Evolutionary conservation across 2,329 filamentous ascomycete species (phyloP).

Genomic region (Neonectria sp.): DNA sequence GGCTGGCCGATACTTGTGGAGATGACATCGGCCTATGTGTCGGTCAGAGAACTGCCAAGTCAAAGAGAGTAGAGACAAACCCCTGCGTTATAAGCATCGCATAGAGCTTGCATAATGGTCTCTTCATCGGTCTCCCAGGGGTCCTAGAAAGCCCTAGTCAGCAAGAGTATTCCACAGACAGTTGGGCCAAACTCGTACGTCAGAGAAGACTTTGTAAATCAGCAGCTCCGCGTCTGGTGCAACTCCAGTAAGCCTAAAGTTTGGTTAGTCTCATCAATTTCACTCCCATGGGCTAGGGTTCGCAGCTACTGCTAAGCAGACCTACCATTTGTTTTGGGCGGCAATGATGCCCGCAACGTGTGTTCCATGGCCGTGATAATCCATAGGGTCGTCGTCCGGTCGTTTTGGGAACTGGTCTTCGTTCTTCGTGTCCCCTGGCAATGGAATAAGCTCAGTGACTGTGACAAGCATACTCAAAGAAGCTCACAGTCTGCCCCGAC

Average conservation of each 20-base stretch:
- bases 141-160: constrained; percentile 32
- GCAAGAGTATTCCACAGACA: neutral
- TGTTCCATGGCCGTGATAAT: constrained; percentile 55
- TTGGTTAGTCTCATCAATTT: constrained; percentile 1
- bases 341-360: constrained; percentile 65
- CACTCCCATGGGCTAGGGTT: neutral
- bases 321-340: constrained; percentile 57
- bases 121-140: constrained; percentile 52
- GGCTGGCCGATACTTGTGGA: constrained; percentile 57
- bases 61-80: constrained; percentile 36
- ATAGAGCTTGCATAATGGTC: constrained; percentile 54
- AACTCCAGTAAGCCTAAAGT: constrained; percentile 58
- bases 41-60: neutral
- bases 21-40: constrained; percentile 59
- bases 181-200: constrained; percentile 35
- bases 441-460: constrained; percentile 25
- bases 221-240: constrained; percentile 62
- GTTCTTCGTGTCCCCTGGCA: constrained; percentile 49
- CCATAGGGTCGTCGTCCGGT: constrained; percentile 55
- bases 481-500: constrained; percentile 53
- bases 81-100: constrained; percentile 54
- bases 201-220: constrained; percentile 61
- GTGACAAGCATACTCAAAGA: neutral
- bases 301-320: neutral
- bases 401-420: constrained; percentile 49